phyloP scores from a whole-genome alignment of 139 green algal species.

The Pseudopediastrum boryanum region DNA sequence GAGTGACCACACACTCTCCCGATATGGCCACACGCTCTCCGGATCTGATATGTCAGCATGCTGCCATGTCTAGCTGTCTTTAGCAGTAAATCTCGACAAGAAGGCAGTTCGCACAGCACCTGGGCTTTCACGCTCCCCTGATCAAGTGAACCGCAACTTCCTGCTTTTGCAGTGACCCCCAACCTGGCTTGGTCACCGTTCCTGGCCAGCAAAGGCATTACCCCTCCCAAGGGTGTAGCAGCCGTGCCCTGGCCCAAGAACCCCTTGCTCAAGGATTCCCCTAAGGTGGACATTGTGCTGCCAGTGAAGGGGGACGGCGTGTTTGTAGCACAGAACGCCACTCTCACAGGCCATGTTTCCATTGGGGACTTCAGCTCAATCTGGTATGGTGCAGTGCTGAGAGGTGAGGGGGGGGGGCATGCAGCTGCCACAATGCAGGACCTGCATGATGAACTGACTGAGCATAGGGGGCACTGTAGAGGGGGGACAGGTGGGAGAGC shows the following conservation, averaged over 20 bases:
- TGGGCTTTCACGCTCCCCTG: background rate
- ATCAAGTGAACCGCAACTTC: background rate
- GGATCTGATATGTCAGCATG: too few species aligned
- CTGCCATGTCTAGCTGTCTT: too few species aligned
- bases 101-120: too few species aligned
- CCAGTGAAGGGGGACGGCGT: conserved; percentile 64
- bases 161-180: conserved; percentile 48
- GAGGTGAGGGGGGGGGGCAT: conserved; percentile 71
- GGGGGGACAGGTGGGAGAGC: too few species aligned
- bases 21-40: background rate
- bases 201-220: conserved; percentile 14
- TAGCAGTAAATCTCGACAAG: too few species aligned
- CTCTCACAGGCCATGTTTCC: conserved; percentile 91
- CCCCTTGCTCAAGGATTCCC: background rate
- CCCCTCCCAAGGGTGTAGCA: background rate
- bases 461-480: too few species aligned
- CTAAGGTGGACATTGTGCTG: conserved; percentile 32
- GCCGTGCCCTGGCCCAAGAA: background rate
- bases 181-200: conserved; percentile 63
- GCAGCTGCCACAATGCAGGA: too few species aligned
- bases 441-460: too few species aligned
- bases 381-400: conserved; percentile 91
- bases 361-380: conserved; percentile 81
- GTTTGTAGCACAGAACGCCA: conserved; percentile 91
- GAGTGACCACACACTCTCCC: background rate